These are phyloP conservation scores for Ustilago loliicola DNA, from an alignment of 1,284 basidiomycete genomes.

Conservation along the genomic window DNA sequence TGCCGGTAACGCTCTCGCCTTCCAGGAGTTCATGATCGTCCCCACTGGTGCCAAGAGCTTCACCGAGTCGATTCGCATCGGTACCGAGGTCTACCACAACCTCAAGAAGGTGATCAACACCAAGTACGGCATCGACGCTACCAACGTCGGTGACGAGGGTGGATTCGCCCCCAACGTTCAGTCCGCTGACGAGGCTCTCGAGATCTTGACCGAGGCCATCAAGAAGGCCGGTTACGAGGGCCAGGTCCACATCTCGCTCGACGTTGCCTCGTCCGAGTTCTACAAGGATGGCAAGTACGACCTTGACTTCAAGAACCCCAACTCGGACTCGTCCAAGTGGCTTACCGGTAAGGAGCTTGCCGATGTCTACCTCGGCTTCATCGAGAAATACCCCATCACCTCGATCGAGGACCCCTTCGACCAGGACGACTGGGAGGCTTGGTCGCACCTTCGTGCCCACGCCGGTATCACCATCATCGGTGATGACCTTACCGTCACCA, in stretches of 20 bases:
- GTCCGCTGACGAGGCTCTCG: constrained; percentile 96
- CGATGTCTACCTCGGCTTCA: constrained; percentile 82
- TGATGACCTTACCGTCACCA: constrained; percentile 98
- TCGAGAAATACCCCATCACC: constrained; percentile 72
- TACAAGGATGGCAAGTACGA: constrained; percentile 99
- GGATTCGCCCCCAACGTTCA: constrained; percentile 98
- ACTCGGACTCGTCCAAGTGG: constrained; percentile 96
- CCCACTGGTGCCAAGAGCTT: constrained; percentile 98
- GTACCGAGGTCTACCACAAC: constrained; percentile 97
- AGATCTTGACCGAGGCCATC: constrained; percentile 95
- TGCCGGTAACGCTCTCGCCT: constrained; percentile 95
- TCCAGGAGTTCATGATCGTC: constrained; percentile 95
- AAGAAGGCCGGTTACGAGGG: constrained; percentile 97
- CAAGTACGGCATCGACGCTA: constrained; percentile 99
- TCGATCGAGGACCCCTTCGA: constrained; percentile 99
- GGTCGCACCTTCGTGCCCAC: constrained; percentile 83
- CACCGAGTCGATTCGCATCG: constrained; percentile 98
- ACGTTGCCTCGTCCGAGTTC: constrained; percentile 99
- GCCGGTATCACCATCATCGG: constrained; percentile 83
- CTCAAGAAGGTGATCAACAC: constrained; percentile 99
- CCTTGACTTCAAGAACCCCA: constrained; percentile 99
- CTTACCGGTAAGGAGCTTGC: constrained; percentile 92
- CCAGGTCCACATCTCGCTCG: constrained; percentile 98
- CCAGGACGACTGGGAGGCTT: constrained; percentile 99
- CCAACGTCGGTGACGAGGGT: constrained; percentile 99